phyloP scores from a whole-genome alignment of 495 filamentous ascomycete species.

The Clavariopsis aquatica region DNA sequence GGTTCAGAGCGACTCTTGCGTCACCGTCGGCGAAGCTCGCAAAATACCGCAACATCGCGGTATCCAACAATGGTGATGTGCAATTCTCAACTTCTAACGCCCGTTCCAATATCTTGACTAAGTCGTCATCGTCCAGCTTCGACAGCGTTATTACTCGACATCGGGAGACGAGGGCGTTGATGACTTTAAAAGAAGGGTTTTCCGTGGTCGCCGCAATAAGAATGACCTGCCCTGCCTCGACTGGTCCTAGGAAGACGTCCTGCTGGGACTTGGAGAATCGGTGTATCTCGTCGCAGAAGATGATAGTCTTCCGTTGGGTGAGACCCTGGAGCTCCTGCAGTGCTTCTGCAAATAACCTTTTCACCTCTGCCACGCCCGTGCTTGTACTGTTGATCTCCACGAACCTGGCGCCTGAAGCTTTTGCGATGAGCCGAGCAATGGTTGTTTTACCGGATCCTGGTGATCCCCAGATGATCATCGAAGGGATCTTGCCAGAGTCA shows the following conservation, averaged over 20 bases:
- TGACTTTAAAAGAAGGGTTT: conserved; percentile 93
- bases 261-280: conserved; percentile 92
- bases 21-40: conserved; percentile 87
- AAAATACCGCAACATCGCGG: conserved; percentile 76
- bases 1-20: conserved; percentile 87
- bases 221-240: conserved; percentile 87
- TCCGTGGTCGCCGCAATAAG: conserved; percentile 96
- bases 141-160: conserved; percentile 87
- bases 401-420: conserved; percentile 76
- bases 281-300: conserved; percentile 98
- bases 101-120: conserved; percentile 70
- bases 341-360: conserved; percentile 88
- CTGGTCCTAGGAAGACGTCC: conserved; percentile 90
- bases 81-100: conserved; percentile 55
- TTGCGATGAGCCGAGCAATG: conserved; percentile 90
- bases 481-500: conserved; percentile 81
- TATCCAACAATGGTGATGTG: conserved; percentile 62
- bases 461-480: conserved; percentile 93
- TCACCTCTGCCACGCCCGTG: conserved; percentile 87
- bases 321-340: conserved; percentile 72
- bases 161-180: conserved; percentile 81
- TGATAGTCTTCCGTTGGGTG: conserved; percentile 87
- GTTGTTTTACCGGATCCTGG: conserved; percentile 96
- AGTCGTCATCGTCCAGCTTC: conserved; percentile 68
- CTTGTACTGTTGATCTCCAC: conserved; percentile 96